Percentiles rank a stretch among this genome's conserved stretches.
phyloP scores from a whole-genome alignment of 1,139 yeast genomes.

The Sugiyamaella pinicola region DNA sequence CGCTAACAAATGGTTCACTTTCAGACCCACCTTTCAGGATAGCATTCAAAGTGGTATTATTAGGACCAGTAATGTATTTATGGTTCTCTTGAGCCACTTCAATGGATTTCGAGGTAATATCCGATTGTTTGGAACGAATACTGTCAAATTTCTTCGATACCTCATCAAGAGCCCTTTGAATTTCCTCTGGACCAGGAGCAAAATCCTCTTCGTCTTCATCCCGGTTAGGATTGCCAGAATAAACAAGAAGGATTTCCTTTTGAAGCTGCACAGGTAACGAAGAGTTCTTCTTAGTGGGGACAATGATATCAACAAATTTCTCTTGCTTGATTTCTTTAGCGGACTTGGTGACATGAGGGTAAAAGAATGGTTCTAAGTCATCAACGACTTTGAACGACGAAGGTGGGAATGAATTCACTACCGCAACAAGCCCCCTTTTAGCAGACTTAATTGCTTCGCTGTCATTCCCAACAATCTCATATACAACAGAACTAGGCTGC shows the following conservation, averaged over 20 bases:
- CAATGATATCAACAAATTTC: constrained; percentile 57
- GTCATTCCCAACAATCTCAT: constrained; percentile 51
- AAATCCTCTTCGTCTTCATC: constrained; percentile 48
- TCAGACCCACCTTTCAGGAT: constrained; percentile 45
- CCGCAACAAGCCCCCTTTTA: constrained; percentile 68
- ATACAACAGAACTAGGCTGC: constrained; percentile 44
- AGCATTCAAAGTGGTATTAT: constrained; percentile 49
- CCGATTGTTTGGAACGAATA: constrained; percentile 61
- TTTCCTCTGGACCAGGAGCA: constrained; percentile 48
- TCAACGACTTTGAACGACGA: constrained; percentile 57
- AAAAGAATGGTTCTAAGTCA: constrained; percentile 73
- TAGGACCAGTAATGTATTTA: constrained; percentile 52
- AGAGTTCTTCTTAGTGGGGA: constrained; percentile 43
- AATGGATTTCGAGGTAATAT: constrained; percentile 56
- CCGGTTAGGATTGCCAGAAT: constrained; percentile 39
- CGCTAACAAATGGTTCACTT: constrained; percentile 34
- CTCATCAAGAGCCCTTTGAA: constrained; percentile 42
- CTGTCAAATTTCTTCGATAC: constrained; percentile 55
- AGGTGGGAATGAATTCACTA: constrained; percentile 76
- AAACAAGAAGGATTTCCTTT: constrained; percentile 50
- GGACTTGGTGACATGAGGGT: constrained; percentile 51
- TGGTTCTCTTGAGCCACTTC: constrained; percentile 59
- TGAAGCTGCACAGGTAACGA: no score
- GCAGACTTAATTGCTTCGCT: constrained; percentile 52
- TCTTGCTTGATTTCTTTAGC: constrained; percentile 51